Conservation (phyloP, 1,284 basidiomycete species). For the Cryptococcus sp. region DNA sequence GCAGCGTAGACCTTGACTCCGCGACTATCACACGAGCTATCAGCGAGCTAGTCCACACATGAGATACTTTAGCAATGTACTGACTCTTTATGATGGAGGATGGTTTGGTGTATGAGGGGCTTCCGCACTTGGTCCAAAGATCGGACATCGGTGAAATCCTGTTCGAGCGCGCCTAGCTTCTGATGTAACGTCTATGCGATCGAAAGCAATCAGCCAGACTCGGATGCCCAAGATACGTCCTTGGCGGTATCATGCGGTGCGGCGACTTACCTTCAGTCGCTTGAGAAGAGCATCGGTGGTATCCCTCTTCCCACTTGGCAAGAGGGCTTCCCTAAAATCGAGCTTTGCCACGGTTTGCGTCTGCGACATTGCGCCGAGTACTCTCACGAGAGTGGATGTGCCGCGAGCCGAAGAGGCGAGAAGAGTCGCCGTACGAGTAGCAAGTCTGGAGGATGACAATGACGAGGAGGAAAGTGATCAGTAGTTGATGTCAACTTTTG, state of each 20-base stretch:
- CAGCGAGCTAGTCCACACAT: background rate
- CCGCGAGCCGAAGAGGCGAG: background rate
- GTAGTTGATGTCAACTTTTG: constrained; percentile 15
- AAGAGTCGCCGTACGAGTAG: background rate
- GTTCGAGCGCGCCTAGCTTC: constrained; percentile 81
- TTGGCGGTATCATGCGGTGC: background rate
- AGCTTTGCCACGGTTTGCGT: constrained; percentile 53
- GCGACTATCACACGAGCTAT: constrained; percentile 28
- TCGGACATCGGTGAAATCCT: constrained; percentile 75
- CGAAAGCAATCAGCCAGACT: background rate
- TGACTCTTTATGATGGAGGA: constrained; percentile 90
- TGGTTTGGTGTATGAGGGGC: constrained; percentile 75
- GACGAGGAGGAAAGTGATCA: constrained; percentile 2
- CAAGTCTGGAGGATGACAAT: background rate
- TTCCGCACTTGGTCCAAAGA: constrained; percentile 71
- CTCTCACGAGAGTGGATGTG: background rate
- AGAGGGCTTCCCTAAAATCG: constrained; percentile 74
- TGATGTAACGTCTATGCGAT: constrained; percentile 63
- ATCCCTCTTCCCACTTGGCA: constrained; percentile 50
- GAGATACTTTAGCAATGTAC: constrained; percentile 10
- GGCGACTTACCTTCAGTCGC: constrained; percentile 65
- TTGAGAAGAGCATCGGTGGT: constrained; percentile 69
- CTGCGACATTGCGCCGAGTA: background rate
- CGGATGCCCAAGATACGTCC: background rate
- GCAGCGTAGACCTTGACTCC: constrained; percentile 92